Evolutionary conservation across 208 protist species (phyloP).

Genomic region (Trypanosoma brucei): DNA sequence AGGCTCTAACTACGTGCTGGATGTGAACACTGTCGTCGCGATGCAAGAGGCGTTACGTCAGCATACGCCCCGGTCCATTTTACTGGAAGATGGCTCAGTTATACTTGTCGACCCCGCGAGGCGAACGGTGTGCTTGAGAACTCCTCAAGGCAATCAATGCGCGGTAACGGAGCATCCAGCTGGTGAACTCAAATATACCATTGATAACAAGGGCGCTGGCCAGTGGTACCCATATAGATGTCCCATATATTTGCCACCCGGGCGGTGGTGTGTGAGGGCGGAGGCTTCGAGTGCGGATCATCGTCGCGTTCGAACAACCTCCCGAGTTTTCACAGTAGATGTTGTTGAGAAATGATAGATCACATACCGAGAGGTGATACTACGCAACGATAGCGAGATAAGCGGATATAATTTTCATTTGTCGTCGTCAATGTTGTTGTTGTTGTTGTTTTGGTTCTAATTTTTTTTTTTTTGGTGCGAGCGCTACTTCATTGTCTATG

Average conservation of each 20-base stretch:
- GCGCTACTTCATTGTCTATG: too few relatives aligned
- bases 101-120: constrained; percentile 23
- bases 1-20: constrained; percentile 12
- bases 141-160: neutral
- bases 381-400: neutral
- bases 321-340: constrained; percentile 72
- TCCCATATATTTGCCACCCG: constrained; percentile 60
- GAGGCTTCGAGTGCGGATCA: constrained; percentile 33
- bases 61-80: neutral
- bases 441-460: constrained; percentile 12
- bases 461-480: neutral
- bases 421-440: constrained; percentile 1
- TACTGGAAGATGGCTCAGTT: constrained; percentile 12
- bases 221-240: constrained; percentile 47
- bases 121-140: constrained; percentile 18
- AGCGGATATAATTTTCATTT: neutral
- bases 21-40: constrained; percentile 15
- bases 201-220: constrained; percentile 44
- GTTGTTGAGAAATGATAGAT: constrained; percentile 10
- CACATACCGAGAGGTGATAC: neutral
- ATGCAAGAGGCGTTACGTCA: constrained; percentile 33
- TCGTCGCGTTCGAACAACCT: constrained; percentile 26
- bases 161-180: neutral
- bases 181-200: constrained; percentile 30
- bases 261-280: constrained; percentile 77